Evolutionary conservation across 2,329 filamentous ascomycete species (phyloP), one percentile per base, ranked within the genome.

Genomic region (Emergomyces pasteurianus): DNA sequence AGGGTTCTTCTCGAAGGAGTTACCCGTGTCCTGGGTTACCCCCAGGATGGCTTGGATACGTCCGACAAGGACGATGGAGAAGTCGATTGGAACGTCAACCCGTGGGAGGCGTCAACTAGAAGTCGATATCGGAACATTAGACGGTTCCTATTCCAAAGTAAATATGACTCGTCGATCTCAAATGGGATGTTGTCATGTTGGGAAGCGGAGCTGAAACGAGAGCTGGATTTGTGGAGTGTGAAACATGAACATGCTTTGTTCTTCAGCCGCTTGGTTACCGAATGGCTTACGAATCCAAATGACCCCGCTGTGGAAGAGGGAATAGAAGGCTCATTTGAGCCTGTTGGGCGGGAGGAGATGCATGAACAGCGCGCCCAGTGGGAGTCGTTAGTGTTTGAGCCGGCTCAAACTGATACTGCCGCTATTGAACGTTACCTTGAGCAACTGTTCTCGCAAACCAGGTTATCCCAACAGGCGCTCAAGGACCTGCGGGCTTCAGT

Each of bases 241-340:
- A 82, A 80, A 61, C 79, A 83, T 65, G 75, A 81, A 21, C 81
- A 83, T 66, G 82, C 82, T 0, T 74, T 76, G 7, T 74, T 86
- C 38, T 85, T 85, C 67, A 79, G 80, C 21, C 70, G 78, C 46
- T 69, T 86, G 28, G 79, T 83, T 14, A 80, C 75, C 0, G 81
- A 84, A 64, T 83, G 81, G 78, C 70, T 84, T 57, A 71, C 73
- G 1, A 68, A 72, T 12, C 70, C 74, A 0, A 67, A 72, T 5
- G 66, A 65, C 9, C 56, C 59, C 12, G 40, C 63, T 16, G 46
- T 64, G 21, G 49, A 69, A 12, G 66, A 67, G 34, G 61, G 67
- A 9, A 69, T 71, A 1, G 71, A 72, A 3, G 73, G 71, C 10
- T 69, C 68, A 2, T 80, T 81, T 60, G 78, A 83, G 55, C 67